phyloP scores from a whole-genome alignment of 805 yeast species.

The Cyberlindnera americana region DNA sequence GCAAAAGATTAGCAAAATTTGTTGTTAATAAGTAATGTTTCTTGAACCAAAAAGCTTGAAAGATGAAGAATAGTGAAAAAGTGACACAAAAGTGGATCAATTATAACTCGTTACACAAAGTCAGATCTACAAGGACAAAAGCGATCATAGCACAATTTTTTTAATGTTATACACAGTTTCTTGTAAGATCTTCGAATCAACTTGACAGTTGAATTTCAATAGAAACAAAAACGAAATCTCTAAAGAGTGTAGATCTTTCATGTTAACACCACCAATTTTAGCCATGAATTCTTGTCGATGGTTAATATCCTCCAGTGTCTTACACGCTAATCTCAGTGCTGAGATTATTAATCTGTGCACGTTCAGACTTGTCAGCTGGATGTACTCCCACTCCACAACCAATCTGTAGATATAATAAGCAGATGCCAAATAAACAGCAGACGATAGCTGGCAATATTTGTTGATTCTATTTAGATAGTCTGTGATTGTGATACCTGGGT shows the following conservation, averaged over 20 bases:
- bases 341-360: constrained; percentile 44
- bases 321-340: constrained; percentile 43
- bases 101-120: too few species aligned
- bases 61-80: too few species aligned
- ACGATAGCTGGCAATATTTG: constrained; percentile 27
- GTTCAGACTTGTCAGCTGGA: constrained; percentile 35
- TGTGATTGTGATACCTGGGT: constrained; percentile 24
- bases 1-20: too few species aligned
- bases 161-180: constrained; percentile 4
- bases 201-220: constrained; percentile 46
- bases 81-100: too few species aligned
- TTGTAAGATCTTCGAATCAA: constrained; percentile 15
- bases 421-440: constrained; percentile 29
- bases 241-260: constrained; percentile 41
- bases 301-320: constrained; percentile 43
- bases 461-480: constrained; percentile 29
- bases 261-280: constrained; percentile 42
- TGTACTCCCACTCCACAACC: constrained; percentile 11
- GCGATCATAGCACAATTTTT: constrained; percentile 3
- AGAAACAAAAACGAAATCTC: constrained; percentile 50
- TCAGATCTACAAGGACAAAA: too few species aligned
- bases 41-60: too few species aligned
- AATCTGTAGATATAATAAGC: constrained; percentile 26
- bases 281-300: constrained; percentile 43
- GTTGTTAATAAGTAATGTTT: too few species aligned